Base-by-base conservation (phyloP, 331 rosid species). In the Rosa hybrid region DNA sequence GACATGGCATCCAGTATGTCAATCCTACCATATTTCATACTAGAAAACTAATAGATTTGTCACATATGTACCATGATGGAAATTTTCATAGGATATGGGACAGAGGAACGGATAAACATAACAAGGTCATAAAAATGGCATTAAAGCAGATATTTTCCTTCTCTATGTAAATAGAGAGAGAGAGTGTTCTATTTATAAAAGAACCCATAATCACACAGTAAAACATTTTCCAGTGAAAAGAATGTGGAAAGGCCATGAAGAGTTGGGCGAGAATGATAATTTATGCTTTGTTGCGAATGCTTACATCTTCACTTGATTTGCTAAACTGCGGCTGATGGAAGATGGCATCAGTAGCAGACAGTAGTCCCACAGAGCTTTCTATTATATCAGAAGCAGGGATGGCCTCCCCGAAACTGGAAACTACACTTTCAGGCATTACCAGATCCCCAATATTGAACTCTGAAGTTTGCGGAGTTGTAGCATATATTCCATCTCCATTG, bases 341-440 rank as follows among this genome's bases (percentile, higher is more conserved):
- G 73, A 92, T 87, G 78, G 84, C 93, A 74, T 90, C 92, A 67
- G 92, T 84, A 80, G 91, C 89, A 81, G 97, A 80, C 87, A 88
- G 79, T 62, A 88, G 80, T 76, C 92, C 98, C 30, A 88, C 93
- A 9, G 92, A 90, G 92, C 96, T 93, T 87, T 93, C 98, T 71
- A 89, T 89, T 78, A 92, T 90, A 83, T 95, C 99, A 50, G 98
- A 94, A 84, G 90, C 83, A 81, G 80, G 65, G 10, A 90, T 45
- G 51, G 88, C 95, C 79, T 88, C 96, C 87, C 90, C 96, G 73
- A 74, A 91, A 83, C 98, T 92, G 51, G 94, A 92, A 80, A 89
- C 90, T 41, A 84, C 89, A 81, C 92, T 88, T 85, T 83, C 96
- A 72, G 89, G 96, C 84, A 89, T 72, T 67, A 81, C 89, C 27